A percentile compares a stretch with the other conserved stretches of the same genome.
Evolutionary conservation across 2,329 filamentous ascomycete species (phyloP).

Genomic region (Penicillium concentricum): DNA sequence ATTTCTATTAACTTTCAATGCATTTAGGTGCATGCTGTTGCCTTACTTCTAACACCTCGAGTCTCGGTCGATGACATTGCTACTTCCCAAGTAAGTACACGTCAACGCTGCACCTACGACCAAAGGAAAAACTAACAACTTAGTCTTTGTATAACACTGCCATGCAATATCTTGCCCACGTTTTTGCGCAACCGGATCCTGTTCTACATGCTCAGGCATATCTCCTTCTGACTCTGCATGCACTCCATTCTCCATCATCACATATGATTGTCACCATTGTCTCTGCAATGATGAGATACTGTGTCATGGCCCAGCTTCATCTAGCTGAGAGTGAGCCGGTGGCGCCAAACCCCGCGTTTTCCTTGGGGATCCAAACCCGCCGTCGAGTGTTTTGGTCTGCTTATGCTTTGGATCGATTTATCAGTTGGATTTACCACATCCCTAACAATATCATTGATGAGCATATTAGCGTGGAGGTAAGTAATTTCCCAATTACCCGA

Average conservation of each 20-base stretch:
- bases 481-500: not conserved
- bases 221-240: slow-evolving; percentile 16
- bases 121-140: not conserved
- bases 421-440: slow-evolving; percentile 19
- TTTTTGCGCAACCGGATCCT: slow-evolving; percentile 7
- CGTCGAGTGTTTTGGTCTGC: slow-evolving; percentile 20
- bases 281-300: slow-evolving; percentile 16
- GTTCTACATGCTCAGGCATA: slow-evolving; percentile 18
- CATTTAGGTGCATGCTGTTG: slow-evolving; percentile 14
- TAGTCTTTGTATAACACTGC: slow-evolving; percentile 15
- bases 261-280: slow-evolving; percentile 17
- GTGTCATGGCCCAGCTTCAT: slow-evolving; percentile 15
- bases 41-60: slow-evolving; percentile 13
- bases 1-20: not conserved
- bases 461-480: slow-evolving; percentile 15
- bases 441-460: slow-evolving; percentile 16
- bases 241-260: slow-evolving; percentile 17
- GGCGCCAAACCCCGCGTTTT: slow-evolving; percentile 3
- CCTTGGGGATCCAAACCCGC: slow-evolving; percentile 13
- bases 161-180: slow-evolving; percentile 7
- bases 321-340: slow-evolving; percentile 9
- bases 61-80: slow-evolving; percentile 12
- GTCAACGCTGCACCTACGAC: not conserved
- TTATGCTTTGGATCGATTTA: slow-evolving; percentile 16
- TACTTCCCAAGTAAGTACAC: slow-evolving; percentile 8